phyloP scores from a whole-genome alignment of 345 rosid species.

The Eucalyptus albens region DNA sequence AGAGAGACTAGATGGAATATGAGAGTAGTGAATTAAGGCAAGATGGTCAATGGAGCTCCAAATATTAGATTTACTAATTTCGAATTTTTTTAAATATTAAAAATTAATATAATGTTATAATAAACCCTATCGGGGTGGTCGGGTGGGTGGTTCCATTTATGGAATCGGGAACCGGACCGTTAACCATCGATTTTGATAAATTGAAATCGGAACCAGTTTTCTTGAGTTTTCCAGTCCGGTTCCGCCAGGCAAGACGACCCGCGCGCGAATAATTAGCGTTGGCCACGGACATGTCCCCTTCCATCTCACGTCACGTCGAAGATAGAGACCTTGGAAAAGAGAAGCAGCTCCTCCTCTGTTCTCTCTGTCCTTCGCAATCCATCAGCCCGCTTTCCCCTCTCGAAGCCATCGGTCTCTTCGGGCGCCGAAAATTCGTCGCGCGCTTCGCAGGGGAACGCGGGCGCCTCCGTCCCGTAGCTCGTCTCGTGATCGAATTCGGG shows the following conservation, averaged over 20 bases:
- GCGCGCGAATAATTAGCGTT: neutral
- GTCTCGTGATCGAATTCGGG: neutral
- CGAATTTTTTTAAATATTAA: too few relatives aligned
- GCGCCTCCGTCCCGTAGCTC: neutral
- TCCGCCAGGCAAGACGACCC: constrained; percentile 10
- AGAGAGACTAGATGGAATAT: too few relatives aligned
- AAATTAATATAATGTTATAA: too few relatives aligned
- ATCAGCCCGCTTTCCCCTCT: neutral
- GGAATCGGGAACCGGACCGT: accelerated
- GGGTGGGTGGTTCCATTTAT: accelerated
- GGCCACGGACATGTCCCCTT: constrained; percentile 38
- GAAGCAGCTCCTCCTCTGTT: neutral
- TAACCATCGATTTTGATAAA: too few relatives aligned
- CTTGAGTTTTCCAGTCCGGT: too few relatives aligned
- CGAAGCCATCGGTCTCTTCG: neutral
- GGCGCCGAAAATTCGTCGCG: neutral
- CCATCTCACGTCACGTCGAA: neutral
- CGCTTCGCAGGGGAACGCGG: neutral
- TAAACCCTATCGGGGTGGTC: accelerated
- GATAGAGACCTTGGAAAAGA: neutral
- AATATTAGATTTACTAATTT: too few relatives aligned
- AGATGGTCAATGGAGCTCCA: accelerated
- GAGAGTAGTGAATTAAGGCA: too few relatives aligned
- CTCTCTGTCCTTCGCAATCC: neutral
- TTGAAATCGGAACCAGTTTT: too few relatives aligned